Evolutionary conservation across 441 rosid genomes (phyloP), one percentile per base, ranked within the genome.

Genomic region (Aleurites moluccanus): DNA sequence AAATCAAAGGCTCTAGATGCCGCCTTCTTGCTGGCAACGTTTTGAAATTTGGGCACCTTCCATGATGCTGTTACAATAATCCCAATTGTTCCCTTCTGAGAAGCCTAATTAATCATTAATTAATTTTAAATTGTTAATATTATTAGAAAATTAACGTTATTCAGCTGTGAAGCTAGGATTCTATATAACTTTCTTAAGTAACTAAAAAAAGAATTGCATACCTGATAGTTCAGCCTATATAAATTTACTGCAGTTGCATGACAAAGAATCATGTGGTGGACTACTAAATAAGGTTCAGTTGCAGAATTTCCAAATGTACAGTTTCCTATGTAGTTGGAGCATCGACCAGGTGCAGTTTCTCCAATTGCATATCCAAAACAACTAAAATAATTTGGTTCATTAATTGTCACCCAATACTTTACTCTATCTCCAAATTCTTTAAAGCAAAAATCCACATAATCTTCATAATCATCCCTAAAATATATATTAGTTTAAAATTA

Each of bases 201-300:
- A n/a, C n/a, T n/a, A n/a, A 42, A 42, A 40, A 40, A 42, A 28
- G 1, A 42, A 42, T 42, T 6, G 33, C 20, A 1, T 70, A 75
- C 82, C 82, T 79, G 77, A 45, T 79, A 79, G 20, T 74, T 75
- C 23, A 70, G 25, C 27, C 82, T 69, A 44, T 79, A 79, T 35
- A 79, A 52, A 42, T 75, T 49, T 1, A 75, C 60, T 4, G 78
- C 82, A 70, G 64, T 21, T 45, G 78, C 75, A 44, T 79, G 82
- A 30, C 75, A 64, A 16, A 79, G 76, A 60, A 79, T 52, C 25
- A 75, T 11, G 40, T 79, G 69, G 47, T 79, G 82, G 4, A 49
- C 62, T 6, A 71, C 82, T 1, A 70, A 11, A 28, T 79, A 79
- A 2, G 82, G 79, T 63, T 79, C 79, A 0, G 78, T 79, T 10